Base-by-base conservation (phyloP, 148 eudicot species). In the Heliosperma pusillum region DNA sequence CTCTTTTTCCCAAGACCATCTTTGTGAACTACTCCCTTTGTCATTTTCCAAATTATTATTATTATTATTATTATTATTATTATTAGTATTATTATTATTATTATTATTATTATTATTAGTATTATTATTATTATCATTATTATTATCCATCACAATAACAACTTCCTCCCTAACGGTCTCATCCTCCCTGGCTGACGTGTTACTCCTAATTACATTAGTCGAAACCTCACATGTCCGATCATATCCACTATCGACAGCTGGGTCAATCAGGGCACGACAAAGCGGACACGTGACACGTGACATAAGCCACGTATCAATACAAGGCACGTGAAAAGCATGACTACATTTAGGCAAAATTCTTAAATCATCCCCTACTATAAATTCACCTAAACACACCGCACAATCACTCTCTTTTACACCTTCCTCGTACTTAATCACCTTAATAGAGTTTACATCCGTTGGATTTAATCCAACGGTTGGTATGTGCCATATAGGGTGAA, bases 261-360 rank as follows among this genome's bases (percentile, higher is more conserved):
- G 59, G 19, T 82, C 74, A 15, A 87, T 83, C 7, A 83, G 85
- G 20, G 92, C 90, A 36, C 97, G 86, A 69, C 97, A 91, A 68
- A 89, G 33, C 1, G 97, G 97, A 64, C 97, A 91, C 67, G 86
- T 91, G 17, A 86, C 90, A 74, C 88, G 97, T 0, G 97, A 88
- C 40, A 75, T 71, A 17, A 91, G 92, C 97, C 97, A 88, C 10
- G 97, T 88, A 68, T 92, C 97, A 64, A 90, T 87, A 82, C 97
- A 92, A 53, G 83, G 74, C 15, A 92, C 10, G 80, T 92, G 97
- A 73, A 92, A 92, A 20, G 91, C 93, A 68, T 91, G 97, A 47
- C 69, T 85, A 76, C 97, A 91, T 55, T 86, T 89, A 0, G 91
- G 91, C 79, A 92, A 74, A 27, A 92, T 74, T 70, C 90, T 85